Evolutionary conservation across 1,284 basidiomycete genomes (phyloP).

Genomic region (Coniferiporia weirii): DNA sequence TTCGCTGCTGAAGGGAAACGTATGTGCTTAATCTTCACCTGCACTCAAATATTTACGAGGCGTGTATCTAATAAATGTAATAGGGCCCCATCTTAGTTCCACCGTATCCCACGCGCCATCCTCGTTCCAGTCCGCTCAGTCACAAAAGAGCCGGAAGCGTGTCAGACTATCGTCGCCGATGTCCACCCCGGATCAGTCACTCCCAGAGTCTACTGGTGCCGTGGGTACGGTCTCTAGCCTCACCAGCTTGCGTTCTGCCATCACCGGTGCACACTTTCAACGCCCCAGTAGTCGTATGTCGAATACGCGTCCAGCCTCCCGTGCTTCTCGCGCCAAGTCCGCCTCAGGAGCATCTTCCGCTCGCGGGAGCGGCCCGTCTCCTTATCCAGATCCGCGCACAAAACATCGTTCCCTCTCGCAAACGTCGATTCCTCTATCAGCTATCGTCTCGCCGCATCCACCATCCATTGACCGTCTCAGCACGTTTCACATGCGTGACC

Average conservation of each 20-base stretch:
- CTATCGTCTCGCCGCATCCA: constrained; percentile 68
- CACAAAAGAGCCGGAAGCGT: constrained; percentile 20
- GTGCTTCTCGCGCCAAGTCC: constrained; percentile 25
- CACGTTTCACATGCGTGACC: constrained; percentile 74
- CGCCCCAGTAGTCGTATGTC: constrained; percentile 23
- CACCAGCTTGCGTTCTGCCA: constrained; percentile 33
- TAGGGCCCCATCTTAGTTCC: constrained; percentile 19
- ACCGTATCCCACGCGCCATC: constrained; percentile 21
- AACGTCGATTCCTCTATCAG: constrained; percentile 70
- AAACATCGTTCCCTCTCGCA: constrained; percentile 32
- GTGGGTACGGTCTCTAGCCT: constrained; percentile 53
- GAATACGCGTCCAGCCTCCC: constrained; percentile 16
- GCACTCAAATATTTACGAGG: background rate
- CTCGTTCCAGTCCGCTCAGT: constrained; percentile 20
- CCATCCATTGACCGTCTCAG: constrained; percentile 55
- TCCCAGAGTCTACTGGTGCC: constrained; percentile 27
- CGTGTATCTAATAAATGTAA: constrained; percentile 3
- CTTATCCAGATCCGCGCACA: background rate
- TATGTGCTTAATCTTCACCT: constrained; percentile 5
- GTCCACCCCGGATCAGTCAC: constrained; percentile 14
- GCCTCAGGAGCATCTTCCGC: constrained; percentile 42
- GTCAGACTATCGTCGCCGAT: constrained; percentile 21
- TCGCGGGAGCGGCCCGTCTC: constrained; percentile 12
- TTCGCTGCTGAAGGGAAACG: constrained; percentile 21
- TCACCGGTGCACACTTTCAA: constrained; percentile 35